Percentiles rank a stretch among this genome's conserved stretches.
Evolutionary conservation across 1,284 basidiomycete genomes (phyloP).

Genomic region (Papiliotrema flavescens): DNA sequence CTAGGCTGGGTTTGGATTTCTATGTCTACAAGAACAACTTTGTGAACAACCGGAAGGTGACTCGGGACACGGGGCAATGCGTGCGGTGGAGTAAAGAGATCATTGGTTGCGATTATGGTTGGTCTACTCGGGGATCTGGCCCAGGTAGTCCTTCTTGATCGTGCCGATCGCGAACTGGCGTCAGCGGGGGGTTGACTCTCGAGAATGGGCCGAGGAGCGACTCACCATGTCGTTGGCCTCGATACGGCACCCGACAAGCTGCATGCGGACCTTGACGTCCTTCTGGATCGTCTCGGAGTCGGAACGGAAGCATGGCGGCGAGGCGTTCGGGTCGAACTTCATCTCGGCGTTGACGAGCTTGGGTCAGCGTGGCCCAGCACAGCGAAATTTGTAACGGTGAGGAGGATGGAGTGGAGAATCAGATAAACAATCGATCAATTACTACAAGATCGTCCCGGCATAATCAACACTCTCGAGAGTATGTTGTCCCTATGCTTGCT

Average conservation of each 20-base stretch:
- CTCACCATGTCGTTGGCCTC: constrained; percentile 95
- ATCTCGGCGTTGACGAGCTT: constrained; percentile 90
- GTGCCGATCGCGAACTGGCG: constrained; percentile 83
- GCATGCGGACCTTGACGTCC: constrained; percentile 84
- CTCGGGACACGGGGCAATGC: too few species aligned
- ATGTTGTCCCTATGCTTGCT: constrained; percentile 43
- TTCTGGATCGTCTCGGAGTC: constrained; percentile 92
- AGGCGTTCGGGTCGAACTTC: constrained; percentile 87
- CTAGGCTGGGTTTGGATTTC: too few species aligned
- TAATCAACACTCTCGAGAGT: constrained; percentile 44
- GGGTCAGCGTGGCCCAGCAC: neutral
- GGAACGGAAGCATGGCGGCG: constrained; percentile 84
- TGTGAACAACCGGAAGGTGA: too few species aligned
- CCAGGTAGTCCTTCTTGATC: constrained; percentile 90
- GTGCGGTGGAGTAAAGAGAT: too few species aligned
- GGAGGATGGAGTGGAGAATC: constrained; percentile 13
- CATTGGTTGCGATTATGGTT: neutral
- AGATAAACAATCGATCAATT: constrained; percentile 46
- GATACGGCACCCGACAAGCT: constrained; percentile 94
- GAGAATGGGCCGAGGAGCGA: neutral
- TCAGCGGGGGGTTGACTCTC: too few species aligned
- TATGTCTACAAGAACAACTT: too few species aligned
- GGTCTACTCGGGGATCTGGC: constrained; percentile 60
- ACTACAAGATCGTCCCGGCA: constrained; percentile 49
- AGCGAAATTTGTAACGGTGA: neutral